Base-by-base conservation (phyloP, 2,329 filamentous ascomycete genomes). In the Geosmithia putterillii region DNA sequence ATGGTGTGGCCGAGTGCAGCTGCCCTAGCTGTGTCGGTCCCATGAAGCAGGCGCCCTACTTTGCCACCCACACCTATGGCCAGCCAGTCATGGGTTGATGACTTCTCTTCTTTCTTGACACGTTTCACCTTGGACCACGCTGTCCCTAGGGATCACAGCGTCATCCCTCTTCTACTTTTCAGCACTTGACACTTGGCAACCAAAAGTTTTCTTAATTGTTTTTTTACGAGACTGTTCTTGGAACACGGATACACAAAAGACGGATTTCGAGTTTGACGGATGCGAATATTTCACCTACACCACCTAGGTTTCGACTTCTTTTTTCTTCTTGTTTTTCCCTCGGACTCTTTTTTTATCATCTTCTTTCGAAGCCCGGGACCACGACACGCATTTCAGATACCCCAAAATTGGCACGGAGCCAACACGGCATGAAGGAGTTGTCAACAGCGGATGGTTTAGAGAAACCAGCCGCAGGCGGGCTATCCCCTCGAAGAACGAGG, bases 41-140 rank as follows among this genome's bases (percentile, higher is more conserved):
- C 8, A 59, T 66, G 51, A 73, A 74, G 56, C 61, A 67, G 12
- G 53, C 59, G 4, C 55, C 63, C 1, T 76, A 75, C 55, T 72
- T 76, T 46, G 57, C 63, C 41, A 53, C 64, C 19, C 67, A 71
- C 43, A 59, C 57, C 37, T 77, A 74, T 44, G 65, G 69, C 22
- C 74, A 77, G 53, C 60, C 74, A 14, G 74, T 78, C 15, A 68
- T 76, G 56, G 73, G 74, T 44, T 49, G 47, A 44, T 49, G 46
- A 48, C 51, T 51, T 47, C 47, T 51, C 51, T 48, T 45, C 48
- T 43, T 50, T 47, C 42, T 44, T 41, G 19, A 25, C 18, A 28
- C 21, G n/a, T 15, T 32, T 32, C 5, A 12, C 10, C 10, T 25
- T 25, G n/a, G n/a, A n/a, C n/a, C n/a, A n/a, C n/a, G n/a, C n/a